phyloP scores from a whole-genome alignment of 2,329 filamentous ascomycete species.

The Harringtonia lauricola region DNA sequence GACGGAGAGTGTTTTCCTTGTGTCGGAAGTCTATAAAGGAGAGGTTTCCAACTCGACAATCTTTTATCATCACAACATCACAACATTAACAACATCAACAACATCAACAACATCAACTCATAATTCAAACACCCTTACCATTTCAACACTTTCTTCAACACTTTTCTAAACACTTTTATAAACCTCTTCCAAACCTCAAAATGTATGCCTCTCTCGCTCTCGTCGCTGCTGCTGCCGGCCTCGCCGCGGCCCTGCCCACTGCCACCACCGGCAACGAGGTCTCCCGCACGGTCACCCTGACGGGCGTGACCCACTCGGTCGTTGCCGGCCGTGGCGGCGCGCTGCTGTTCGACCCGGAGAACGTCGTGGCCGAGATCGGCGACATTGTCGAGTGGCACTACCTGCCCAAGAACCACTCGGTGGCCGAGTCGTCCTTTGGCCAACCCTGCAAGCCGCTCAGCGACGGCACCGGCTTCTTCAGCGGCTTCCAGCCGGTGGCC shows the following conservation, averaged over 20 bases:
- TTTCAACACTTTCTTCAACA: neutral
- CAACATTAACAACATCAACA: too few relatives aligned
- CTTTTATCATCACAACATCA: slow-evolving; percentile 1
- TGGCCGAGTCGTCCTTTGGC: slow-evolving; percentile 28
- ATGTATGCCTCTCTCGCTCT: slow-evolving; percentile 8
- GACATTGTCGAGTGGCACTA: slow-evolving; percentile 45
- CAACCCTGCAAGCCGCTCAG: slow-evolving; percentile 29
- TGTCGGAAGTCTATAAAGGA: too few relatives aligned
- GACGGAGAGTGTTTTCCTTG: too few relatives aligned
- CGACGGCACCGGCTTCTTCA: slow-evolving; percentile 28
- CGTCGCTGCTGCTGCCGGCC: slow-evolving; percentile 16
- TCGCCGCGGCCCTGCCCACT: slow-evolving; percentile 20
- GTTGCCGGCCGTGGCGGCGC: slow-evolving; percentile 29
- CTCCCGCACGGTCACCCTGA: slow-evolving; percentile 23
- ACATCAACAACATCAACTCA: too few relatives aligned
- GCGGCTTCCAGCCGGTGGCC: slow-evolving; percentile 27
- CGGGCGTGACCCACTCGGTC: slow-evolving; percentile 32
- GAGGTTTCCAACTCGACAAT: too few relatives aligned
- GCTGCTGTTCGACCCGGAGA: slow-evolving; percentile 38
- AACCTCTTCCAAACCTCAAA: neutral
- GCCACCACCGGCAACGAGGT: slow-evolving; percentile 15
- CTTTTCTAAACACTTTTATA: neutral
- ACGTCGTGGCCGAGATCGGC: slow-evolving; percentile 34
- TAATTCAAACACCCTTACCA: neutral
- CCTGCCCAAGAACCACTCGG: slow-evolving; percentile 32